Base-by-base conservation (phyloP, 2,329 filamentous ascomycete species). In the Colletotrichum sidae region DNA sequence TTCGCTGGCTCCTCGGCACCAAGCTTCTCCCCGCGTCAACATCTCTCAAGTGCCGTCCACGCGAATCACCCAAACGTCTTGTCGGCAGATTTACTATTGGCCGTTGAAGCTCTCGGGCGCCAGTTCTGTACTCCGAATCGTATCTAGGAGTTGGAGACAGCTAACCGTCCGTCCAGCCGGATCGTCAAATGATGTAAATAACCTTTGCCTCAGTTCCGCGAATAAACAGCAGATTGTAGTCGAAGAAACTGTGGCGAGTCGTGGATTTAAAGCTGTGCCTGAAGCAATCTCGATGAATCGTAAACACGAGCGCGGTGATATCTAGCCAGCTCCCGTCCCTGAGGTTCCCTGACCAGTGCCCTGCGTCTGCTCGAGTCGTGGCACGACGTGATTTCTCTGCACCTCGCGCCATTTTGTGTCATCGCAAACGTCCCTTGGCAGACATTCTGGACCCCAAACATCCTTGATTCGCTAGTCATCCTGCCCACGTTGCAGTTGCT, bases 71-170 rank as follows among this genome's bases (percentile, higher is more conserved):
- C 33, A n/a, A 9, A 33, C 11, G 44, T 8, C n/a, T n/a, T 13
- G n/a, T 65, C 45, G 51, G 51, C 57, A 61, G 57, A 61, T 65
- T 34, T 52, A 38, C 15, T 11, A 61, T 55, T 61, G 46, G 57
- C 42, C 33, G 11, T 55, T 51, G 17, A 59, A 37, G 34, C 11
- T 53, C 52, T 56, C 56, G 51, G 62, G 17, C 5, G 39, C 42
- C 51, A 60, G 9, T 61, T 61, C 17, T 54, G 51, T 41, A 25
- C 25, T 5, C 25, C 25, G 25, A 4, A 1, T 25, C 25, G 25
- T 25, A 25, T 25, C 25, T 25, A 25, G 25, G 25, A 25, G 25
- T 25, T 25, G 25, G 25, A 25, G 25, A 25, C 25, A 25, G 2
- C 4, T 25, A 25, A 25, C 25, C 25, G 25, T 5, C 25, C 25